Conservation (phyloP, 2,329 filamentous ascomycete species). For the Chaetomium sp. region DNA sequence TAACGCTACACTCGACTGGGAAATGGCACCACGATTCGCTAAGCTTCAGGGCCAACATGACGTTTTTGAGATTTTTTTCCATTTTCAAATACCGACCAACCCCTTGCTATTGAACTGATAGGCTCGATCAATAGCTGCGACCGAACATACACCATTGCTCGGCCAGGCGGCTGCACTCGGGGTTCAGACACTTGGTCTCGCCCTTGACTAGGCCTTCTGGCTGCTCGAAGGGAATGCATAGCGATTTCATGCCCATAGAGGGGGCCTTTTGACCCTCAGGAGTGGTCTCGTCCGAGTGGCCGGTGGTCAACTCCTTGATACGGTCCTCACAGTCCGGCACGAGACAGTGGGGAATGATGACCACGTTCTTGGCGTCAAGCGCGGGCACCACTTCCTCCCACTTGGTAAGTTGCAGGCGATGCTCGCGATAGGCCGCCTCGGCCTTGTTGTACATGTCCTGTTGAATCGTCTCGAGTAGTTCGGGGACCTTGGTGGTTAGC, state of each 20-base stretch:
- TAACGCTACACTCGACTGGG: too few species aligned
- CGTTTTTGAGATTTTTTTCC: not conserved
- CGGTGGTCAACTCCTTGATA: conserved; percentile 34
- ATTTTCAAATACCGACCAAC: not conserved
- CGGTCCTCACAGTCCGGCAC: conserved; percentile 63
- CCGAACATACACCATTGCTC: conserved; percentile 93
- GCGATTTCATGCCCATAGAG: conserved; percentile 62
- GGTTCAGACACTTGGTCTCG: conserved; percentile 87
- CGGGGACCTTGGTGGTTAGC: conserved; percentile 65
- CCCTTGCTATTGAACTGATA: not conserved
- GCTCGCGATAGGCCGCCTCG: conserved; percentile 67
- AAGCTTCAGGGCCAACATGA: too few species aligned
- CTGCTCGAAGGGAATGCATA: conserved; percentile 72
- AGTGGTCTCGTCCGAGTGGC: conserved; percentile 31
- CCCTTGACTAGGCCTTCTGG: conserved; percentile 71
- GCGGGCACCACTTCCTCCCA: conserved; percentile 91
- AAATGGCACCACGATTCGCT: too few species aligned
- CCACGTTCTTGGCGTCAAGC: conserved; percentile 86
- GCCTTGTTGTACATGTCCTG: conserved; percentile 72
- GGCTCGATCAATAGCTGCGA: conserved; percentile 49
- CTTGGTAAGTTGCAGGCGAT: conserved; percentile 72
- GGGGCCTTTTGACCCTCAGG: conserved; percentile 49
- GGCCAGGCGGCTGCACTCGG: conserved; percentile 69
- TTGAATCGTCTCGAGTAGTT: conserved; percentile 85
- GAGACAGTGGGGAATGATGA: conserved; percentile 85